Percentiles rank a stretch among this genome's conserved stretches.
phyloP scores from a whole-genome alignment of 2,329 filamentous ascomycete genomes.

The Hymenotorrendiella dingleyae region DNA sequence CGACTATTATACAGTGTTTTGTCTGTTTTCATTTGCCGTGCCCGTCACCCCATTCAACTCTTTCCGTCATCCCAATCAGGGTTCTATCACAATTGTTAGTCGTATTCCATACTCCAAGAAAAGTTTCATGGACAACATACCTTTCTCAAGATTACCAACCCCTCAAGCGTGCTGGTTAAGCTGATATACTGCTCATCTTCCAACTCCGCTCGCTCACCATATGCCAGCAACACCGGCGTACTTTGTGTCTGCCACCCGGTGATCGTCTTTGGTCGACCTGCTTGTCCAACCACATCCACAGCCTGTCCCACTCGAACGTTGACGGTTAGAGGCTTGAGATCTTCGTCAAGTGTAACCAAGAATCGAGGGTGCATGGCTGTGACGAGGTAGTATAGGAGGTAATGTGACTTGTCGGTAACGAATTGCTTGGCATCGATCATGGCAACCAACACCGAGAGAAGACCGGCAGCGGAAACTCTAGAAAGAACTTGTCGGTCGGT shows the following conservation, averaged over 20 bases:
- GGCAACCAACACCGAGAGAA: slow-evolving; percentile 84
- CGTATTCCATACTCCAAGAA: not conserved
- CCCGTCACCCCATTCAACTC: slow-evolving; percentile 24
- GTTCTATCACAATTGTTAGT: slow-evolving; percentile 36
- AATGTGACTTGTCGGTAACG: slow-evolving; percentile 64
- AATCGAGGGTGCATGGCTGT: slow-evolving; percentile 96
- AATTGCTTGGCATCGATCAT: slow-evolving; percentile 94
- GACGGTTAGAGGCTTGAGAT: slow-evolving; percentile 87
- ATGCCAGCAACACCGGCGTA: slow-evolving; percentile 91
- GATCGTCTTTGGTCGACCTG: slow-evolving; percentile 95
- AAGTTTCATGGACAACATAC: slow-evolving; percentile 43
- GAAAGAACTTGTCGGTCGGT: slow-evolving; percentile 95
- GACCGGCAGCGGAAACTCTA: slow-evolving; percentile 79
- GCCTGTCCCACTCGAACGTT: slow-evolving; percentile 97
- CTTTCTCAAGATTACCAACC: slow-evolving; percentile 94
- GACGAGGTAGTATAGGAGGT: slow-evolving; percentile 94
- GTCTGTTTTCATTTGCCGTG: slow-evolving; percentile 16
- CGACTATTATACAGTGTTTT: slow-evolving; percentile 32
- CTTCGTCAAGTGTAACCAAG: slow-evolving; percentile 91
- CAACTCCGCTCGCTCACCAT: slow-evolving; percentile 91
- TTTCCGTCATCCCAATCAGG: slow-evolving; percentile 49
- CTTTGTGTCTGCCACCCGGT: slow-evolving; percentile 99
- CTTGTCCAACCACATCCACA: slow-evolving; percentile 95
- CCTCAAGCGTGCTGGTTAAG: slow-evolving; percentile 85
- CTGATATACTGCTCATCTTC: slow-evolving; percentile 97